Conservation (phyloP, 305 asterid species). For the Fraxinus nigra region DNA sequence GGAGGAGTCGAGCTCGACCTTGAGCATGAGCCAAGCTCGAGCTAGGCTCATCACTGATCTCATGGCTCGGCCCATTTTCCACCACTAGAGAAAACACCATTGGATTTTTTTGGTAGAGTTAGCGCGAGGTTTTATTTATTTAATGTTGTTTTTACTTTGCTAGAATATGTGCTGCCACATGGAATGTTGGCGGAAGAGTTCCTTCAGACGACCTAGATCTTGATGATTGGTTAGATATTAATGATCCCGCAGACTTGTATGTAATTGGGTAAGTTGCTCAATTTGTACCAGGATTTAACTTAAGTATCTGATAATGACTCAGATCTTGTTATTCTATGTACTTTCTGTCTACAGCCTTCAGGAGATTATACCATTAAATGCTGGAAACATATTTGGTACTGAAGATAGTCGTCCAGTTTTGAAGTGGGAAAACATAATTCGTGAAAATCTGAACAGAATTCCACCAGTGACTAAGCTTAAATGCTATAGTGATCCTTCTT, state of each 20-base stretch:
- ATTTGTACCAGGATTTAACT: neutral
- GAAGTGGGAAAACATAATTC: slow-evolving; percentile 87
- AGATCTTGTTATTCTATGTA: neutral
- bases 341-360: slow-evolving; percentile 56
- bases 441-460: slow-evolving; percentile 69
- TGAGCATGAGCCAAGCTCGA: too few species aligned
- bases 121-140: slow-evolving; percentile 17
- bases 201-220: slow-evolving; percentile 75
- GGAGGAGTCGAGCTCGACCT: too few species aligned
- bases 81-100: neutral
- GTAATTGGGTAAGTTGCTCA: slow-evolving; percentile 61
- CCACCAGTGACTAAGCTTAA: slow-evolving; percentile 61
- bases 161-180: slow-evolving; percentile 70
- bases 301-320: neutral
- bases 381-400: slow-evolving; percentile 90
- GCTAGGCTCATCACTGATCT: too few species aligned
- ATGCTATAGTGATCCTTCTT: slow-evolving; percentile 84
- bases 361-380: slow-evolving; percentile 94
- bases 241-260: slow-evolving; percentile 83
- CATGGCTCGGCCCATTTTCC: too few species aligned
- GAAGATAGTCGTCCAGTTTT: slow-evolving; percentile 84
- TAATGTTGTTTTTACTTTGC: slow-evolving; percentile 16
- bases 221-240: slow-evolving; percentile 67
- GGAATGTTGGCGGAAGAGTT: slow-evolving; percentile 73
- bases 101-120: slow-evolving; percentile 15